Base-by-base conservation (phyloP, 2,329 filamentous ascomycete species). In the Xylariaceae sp. region DNA sequence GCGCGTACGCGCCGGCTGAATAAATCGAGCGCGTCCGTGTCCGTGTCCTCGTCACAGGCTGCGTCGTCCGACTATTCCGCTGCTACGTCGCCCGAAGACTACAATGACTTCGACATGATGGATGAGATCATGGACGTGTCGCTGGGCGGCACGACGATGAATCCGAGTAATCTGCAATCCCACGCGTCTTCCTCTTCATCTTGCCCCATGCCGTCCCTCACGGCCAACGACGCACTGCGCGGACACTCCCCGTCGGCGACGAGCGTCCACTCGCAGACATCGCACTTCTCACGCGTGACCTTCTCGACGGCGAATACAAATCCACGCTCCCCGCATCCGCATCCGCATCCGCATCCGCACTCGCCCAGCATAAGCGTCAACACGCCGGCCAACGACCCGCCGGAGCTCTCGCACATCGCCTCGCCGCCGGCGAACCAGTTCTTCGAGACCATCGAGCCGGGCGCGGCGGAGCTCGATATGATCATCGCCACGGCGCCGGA, bases 321-420 rank as follows among this genome's bases (percentile, higher is more conserved):
- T 58, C 57, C 19, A 19, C 19, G 19, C 19, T 19, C 19, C 19
- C 19, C 19, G 19, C 19, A 19, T 19, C 19, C 19, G 19, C 19
- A 19, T 19, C 19, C 19, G 19, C 19, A 19, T 7, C 56, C 61
- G 2, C 60, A 57, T 31, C 66, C 62, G 34, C 50, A 49, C 3
- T 64, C 64, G 5, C 62, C 65, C 5, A 62, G 63, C 37, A 81
- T 78, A 69, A 80, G 76, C 64, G 67, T 70, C 3, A 67, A 69
- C 19, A 80, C 79, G 68, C 75, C 77, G 54, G 80, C 76, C 67
- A 80, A 78, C 67, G 81, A 81, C 3, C 80, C 80, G 3, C 81
- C 81, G 1, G 80, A 80, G 57, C 76, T 85, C 32, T 83, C 81
- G n/a, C 76, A 80, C 56, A 81, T 80, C 27, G 80, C 80, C 11